These are phyloP conservation scores for Tylopilus cervinicoccineus DNA, from an alignment of 768 basidiomycete species.

Conservation along the genomic window DNA sequence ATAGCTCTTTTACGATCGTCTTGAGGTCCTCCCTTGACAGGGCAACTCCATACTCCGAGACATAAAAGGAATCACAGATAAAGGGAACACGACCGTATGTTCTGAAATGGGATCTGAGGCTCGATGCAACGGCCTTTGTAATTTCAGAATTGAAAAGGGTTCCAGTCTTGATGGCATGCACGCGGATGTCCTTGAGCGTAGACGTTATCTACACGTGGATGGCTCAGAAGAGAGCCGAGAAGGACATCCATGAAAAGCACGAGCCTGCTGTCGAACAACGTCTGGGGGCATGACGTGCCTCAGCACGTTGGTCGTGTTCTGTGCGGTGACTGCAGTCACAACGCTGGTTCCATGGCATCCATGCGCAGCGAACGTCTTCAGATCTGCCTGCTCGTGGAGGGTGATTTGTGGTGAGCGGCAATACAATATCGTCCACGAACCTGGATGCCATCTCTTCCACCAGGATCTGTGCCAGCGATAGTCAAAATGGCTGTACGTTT, in stretches of 20 bases:
- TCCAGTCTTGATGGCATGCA: not conserved
- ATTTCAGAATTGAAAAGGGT: not conserved
- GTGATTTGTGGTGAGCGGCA: not conserved
- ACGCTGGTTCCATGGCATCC: conserved; percentile 8
- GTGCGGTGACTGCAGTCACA: conserved; percentile 2
- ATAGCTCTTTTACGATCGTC: not conserved
- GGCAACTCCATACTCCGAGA: not conserved
- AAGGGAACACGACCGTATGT: not conserved
- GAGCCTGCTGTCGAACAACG: not conserved
- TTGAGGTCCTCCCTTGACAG: not conserved
- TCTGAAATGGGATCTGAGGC: not conserved
- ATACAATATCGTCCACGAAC: not conserved
- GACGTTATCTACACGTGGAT: not conserved
- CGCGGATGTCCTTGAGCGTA: not conserved
- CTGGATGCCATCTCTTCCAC: conserved; percentile 3
- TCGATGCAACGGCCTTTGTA: not conserved
- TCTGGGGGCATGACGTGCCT: not conserved
- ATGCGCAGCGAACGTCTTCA: conserved; percentile 2
- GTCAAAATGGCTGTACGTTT: not conserved
- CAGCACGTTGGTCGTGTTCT: not conserved
- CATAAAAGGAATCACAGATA: conserved; percentile 1
- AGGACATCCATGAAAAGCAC: not conserved
- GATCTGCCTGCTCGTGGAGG: not conserved
- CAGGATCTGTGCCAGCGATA: not conserved
- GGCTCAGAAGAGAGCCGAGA: not conserved